Base-by-base conservation (phyloP, 345 rosid genomes). In the Chamaenerion angustifolium region DNA sequence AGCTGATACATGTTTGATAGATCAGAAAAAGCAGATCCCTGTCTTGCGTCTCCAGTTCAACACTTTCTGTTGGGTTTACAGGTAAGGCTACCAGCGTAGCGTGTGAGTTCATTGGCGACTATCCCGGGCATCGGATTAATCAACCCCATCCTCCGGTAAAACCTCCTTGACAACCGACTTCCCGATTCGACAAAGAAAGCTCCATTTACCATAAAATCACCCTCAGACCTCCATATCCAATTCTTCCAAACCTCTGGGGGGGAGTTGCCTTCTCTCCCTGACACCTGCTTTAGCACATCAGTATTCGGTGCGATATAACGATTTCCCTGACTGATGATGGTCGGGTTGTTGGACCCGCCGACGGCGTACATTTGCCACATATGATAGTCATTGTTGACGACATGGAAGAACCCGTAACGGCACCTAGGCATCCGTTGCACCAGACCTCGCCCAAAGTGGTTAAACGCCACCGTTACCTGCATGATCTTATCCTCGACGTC, bases 181-280 rank as follows among this genome's bases (percentile, higher is more conserved):
- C 95, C 90, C 0, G 95, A 82, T 64, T 76, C 54, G 40, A 77
- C 71, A 52, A 85, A 82, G 62, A 63, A 76, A 13, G 88, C 89
- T 6, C 89, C 95, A 16, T 84, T 78, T 52, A 77, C 6, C 61
- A 81, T 27, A 46, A 77, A 40, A 64, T 88, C 96, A 14, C 69
- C 74, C 60, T 78, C 77, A 15, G 97, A 84, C 64, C 56, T 72
- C 94, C 96, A 88, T 1, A 54, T 60, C 94, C 96, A 80, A 0
- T 19, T 4, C 58, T 64, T 70, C 97, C 97, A 82, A 5, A 31
- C 37, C 37, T 31, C 19, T 23, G 37, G 37, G 8, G 37, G 37
- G 8, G 71, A 5, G 31, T 2, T n/a, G 51, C 55, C 2, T 73
- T 18, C 1, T 81, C 58, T 47, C 8, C 4, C 1, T 12, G 72